phyloP scores from a whole-genome alignment of 1,284 basidiomycete species.

The Mycosarcoma mackinlayi region DNA sequence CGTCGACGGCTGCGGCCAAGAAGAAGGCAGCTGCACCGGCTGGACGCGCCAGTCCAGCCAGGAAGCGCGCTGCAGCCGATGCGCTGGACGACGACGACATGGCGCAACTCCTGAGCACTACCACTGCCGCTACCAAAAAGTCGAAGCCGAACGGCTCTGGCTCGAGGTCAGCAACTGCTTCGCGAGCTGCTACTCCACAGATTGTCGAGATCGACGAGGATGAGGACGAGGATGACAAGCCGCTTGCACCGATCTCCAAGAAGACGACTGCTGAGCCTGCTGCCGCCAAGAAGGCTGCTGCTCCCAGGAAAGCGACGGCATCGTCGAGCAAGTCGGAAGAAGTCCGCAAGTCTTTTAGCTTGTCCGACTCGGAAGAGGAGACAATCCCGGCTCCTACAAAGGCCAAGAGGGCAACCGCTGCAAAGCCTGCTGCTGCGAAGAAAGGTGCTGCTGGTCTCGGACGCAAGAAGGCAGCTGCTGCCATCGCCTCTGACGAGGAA shows the following conservation, averaged over 20 bases:
- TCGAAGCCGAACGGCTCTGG: conserved; percentile 16
- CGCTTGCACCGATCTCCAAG: conserved; percentile 41
- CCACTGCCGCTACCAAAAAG: conserved; percentile 34
- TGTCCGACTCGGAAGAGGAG: conserved; percentile 51
- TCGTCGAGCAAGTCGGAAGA: conserved; percentile 33
- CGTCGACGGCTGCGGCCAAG: conserved; percentile 28
- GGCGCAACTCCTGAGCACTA: conserved; percentile 25
- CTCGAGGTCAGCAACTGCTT: conserved; percentile 22
- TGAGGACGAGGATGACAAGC: conserved; percentile 21
- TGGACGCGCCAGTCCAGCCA: conserved; percentile 23
- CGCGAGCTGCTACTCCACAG: conserved; percentile 43
- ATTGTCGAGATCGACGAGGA: conserved; percentile 22
- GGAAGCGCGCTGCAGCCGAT: conserved; percentile 41
- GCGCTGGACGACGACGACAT: conserved; percentile 46
- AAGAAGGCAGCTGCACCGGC: conserved; percentile 34
- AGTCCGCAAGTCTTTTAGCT: conserved; percentile 30
- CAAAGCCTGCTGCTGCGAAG: conserved; percentile 34
- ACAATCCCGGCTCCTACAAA: conserved; percentile 29
- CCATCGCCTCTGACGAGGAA: conserved; percentile 24
- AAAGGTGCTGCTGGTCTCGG: conserved; percentile 20
- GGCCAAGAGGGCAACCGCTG: conserved; percentile 24
- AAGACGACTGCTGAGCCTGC: conserved; percentile 26
- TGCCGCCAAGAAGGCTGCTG: conserved; percentile 16
- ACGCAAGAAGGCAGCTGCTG: conserved; percentile 32
- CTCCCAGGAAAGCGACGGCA: conserved; percentile 14